A percentile compares a stretch with the other conserved stretches of the same genome.
Conservation (phyloP, 2,329 filamentous ascomycete species). For the Diaporthe helianthi region DNA sequence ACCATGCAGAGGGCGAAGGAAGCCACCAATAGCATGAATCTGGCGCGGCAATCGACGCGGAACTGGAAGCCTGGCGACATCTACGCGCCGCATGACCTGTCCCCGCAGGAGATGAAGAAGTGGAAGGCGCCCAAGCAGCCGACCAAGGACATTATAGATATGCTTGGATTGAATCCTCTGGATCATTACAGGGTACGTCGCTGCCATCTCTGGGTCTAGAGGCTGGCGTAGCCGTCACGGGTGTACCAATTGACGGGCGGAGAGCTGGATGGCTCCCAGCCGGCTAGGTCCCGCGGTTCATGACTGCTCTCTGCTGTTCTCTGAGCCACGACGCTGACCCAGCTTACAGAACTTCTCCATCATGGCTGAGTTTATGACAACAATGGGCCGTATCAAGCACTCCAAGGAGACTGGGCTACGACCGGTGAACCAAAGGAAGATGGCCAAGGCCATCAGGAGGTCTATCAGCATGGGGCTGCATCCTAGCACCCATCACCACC, state of each 20-base stretch:
- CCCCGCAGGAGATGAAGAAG: conserved; percentile 78
- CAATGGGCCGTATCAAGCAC: conserved; percentile 85
- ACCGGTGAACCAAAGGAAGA: conserved; percentile 88
- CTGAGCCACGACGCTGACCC: conserved; percentile 4
- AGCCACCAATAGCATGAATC: conserved; percentile 55
- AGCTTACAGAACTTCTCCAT: conserved; percentile 84
- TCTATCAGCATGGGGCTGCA: conserved; percentile 90
- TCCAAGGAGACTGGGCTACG: conserved; percentile 78
- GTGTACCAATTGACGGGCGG: too few species aligned
- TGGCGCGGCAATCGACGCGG: conserved; percentile 70
- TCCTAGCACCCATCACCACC: conserved; percentile 89
- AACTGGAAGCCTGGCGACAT: conserved; percentile 81
- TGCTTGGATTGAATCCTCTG: conserved; percentile 79
- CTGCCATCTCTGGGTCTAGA: conserved; percentile 7
- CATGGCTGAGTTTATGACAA: conserved; percentile 85
- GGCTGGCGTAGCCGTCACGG: neutral
- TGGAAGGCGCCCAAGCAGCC: conserved; percentile 68
- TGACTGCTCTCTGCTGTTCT: neutral
- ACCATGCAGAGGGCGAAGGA: conserved; percentile 49
- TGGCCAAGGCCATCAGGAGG: conserved; percentile 90
- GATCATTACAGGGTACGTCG: conserved; percentile 82
- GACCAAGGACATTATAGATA: conserved; percentile 77
- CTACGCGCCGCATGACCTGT: conserved; percentile 89
- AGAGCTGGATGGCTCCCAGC: neutral
- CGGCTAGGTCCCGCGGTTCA: neutral